Percentiles rank a stretch among this genome's conserved stretches.
These are phyloP conservation scores for Xylaria sp. DNA, from an alignment of 2,329 filamentous ascomycete genomes.

Conservation along the genomic window DNA sequence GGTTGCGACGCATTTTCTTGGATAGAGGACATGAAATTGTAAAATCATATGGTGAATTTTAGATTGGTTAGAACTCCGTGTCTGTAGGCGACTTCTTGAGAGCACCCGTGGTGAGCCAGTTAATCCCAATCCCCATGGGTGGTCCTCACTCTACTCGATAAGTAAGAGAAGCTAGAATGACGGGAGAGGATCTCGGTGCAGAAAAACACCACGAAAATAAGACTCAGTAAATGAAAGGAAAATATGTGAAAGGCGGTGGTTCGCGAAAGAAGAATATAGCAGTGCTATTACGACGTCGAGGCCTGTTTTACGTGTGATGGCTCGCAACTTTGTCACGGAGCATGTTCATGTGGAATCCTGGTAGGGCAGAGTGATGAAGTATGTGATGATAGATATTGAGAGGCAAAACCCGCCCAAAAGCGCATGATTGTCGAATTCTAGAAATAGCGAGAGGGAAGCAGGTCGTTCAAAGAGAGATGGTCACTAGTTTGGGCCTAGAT, in stretches of 20 bases:
- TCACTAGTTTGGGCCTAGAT: neutral
- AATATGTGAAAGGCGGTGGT: neutral
- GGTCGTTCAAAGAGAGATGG: neutral
- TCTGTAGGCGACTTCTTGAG: neutral
- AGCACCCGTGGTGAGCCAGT: neutral
- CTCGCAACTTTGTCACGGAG: neutral
- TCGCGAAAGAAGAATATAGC: neutral
- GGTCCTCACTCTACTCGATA: neutral
- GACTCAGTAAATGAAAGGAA: neutral
- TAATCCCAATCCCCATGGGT: neutral
- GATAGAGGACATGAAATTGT: constrained; percentile 40
- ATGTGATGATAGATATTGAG: neutral
- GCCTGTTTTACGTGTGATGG: constrained; percentile 3
- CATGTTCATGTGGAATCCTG: neutral
- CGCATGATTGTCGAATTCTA: constrained; percentile 12
- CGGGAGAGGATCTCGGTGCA: neutral
- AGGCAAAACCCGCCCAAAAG: constrained; percentile 29
- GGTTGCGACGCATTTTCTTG: constrained; percentile 28
- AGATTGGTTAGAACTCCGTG: neutral
- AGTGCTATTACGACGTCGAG: neutral
- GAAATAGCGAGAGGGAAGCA: neutral
- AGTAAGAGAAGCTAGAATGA: neutral
- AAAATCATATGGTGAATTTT: constrained; percentile 9
- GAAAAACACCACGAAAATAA: neutral
- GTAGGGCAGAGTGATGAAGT: neutral